Evolutionary conservation across 2,329 filamentous ascomycete species (phyloP), one percentile per base, ranked within the genome.

Genomic region (Ophiostoma tasmaniense): DNA sequence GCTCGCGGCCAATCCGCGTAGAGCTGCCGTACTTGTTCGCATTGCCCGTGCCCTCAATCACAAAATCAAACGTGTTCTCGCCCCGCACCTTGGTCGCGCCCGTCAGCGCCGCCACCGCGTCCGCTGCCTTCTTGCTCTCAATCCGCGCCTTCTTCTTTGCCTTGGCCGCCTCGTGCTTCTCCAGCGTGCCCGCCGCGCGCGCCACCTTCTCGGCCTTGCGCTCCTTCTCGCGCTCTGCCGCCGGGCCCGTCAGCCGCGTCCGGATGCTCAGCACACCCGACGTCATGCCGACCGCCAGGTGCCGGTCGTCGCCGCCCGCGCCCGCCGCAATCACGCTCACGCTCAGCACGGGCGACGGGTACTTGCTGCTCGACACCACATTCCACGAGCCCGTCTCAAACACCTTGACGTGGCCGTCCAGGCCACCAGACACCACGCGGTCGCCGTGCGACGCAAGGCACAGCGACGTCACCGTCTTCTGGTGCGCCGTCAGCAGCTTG

Each of bases 361-460:
- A 99, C 80, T 98, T 99, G 71, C 90, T 88, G 67, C 92, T 94
- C 52, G 92, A 90, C n/a, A 98, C 93, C 8, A 98, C 91, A 76
- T 97, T 97, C 95, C 95, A 99, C 66, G 87, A 89, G 0, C 89
- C 89, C 0, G 93, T 97, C 80, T 98, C 94, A 75, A 96, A 98
- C 52, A 99, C 88, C 80, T 99, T 99, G 80, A 98, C 89, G 79
- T 98, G 95, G 11, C 95, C 96, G 78, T 99, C 95, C 64, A 99
- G 84, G 25, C 90, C 93, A 78, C 93, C 95, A 73, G 90, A 93
- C 68, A 99, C 86, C 69, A 99, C 84, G 66, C 95, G 87, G 66
- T 87, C 87, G 64, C 91, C 91, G 73, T 90, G 87, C 62, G 92
- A 93, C 8, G 93, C 93, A 42, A 96, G 82, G 67, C 90, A 89